These are phyloP conservation scores for Ophiostoma populinum DNA, from an alignment of 2,329 filamentous ascomycete genomes.

Conservation along the genomic window DNA sequence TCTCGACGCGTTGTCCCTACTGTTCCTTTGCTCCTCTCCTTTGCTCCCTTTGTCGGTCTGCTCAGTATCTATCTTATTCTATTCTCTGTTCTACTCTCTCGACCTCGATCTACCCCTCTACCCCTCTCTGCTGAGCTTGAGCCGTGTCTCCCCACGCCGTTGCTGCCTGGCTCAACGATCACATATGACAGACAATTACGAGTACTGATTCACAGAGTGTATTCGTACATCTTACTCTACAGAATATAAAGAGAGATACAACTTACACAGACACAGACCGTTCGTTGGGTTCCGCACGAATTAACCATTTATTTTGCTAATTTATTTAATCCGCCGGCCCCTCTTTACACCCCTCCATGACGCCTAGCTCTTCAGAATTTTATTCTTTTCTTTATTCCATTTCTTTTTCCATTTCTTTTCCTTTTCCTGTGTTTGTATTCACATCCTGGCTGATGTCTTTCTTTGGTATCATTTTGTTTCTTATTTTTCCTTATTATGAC, in stretches of 20 bases:
- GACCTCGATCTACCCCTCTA: neutral
- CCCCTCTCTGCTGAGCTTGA: neutral
- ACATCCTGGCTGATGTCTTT: neutral
- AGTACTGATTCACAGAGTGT: no score
- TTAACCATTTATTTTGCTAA: neutral
- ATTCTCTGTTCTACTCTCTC: slow-evolving; percentile 1
- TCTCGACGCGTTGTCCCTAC: slow-evolving; percentile 1
- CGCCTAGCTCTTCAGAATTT: slow-evolving; percentile 1
- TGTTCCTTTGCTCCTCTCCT: slow-evolving; percentile 2
- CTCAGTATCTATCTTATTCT: neutral
- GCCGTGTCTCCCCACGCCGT: slow-evolving; percentile 1
- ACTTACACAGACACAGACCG: no score
- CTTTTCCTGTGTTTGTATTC: slow-evolving; percentile 1
- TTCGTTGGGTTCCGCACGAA: neutral
- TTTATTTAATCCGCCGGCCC: neutral
- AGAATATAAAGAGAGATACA: no score
- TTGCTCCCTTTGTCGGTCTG: neutral
- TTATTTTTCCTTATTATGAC: neutral
- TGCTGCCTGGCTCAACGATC: slow-evolving; percentile 1
- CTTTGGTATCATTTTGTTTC: neutral
- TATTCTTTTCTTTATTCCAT: neutral
- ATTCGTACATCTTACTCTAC: no score
- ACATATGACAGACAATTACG: slow-evolving; percentile 2
- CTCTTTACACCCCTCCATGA: slow-evolving; percentile 1
- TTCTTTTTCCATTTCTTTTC: slow-evolving; percentile 2